Conservation (phyloP, 495 filamentous ascomycete genomes). For the Podospora pseudopauciseta region DNA sequence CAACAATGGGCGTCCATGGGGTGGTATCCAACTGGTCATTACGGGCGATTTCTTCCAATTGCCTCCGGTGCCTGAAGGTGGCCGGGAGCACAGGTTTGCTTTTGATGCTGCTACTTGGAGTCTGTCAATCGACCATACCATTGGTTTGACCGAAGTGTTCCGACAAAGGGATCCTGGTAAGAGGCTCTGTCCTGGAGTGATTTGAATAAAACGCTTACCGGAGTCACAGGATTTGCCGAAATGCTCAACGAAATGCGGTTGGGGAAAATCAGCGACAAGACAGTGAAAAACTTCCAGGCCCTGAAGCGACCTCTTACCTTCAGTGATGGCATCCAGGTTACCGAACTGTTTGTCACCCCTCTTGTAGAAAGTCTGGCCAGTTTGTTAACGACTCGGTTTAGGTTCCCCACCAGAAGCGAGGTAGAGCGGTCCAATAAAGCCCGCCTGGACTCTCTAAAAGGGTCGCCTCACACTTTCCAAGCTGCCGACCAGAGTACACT, state of each 20-base stretch:
- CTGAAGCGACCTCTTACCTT: constrained; percentile 68
- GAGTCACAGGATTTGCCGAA: constrained; percentile 64
- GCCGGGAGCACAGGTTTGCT: constrained; percentile 72
- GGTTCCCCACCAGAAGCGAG: constrained; percentile 85
- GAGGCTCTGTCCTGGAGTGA: constrained; percentile 16
- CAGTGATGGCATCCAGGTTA: constrained; percentile 77
- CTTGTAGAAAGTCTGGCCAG: not conserved
- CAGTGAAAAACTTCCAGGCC: constrained; percentile 65
- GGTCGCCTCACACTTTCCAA: constrained; percentile 62
- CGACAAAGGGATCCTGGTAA: constrained; percentile 85
- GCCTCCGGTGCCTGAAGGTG: constrained; percentile 76
- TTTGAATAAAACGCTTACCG: constrained; percentile 19
- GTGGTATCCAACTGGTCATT: constrained; percentile 92
- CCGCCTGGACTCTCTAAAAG: constrained; percentile 71
- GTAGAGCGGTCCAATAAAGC: constrained; percentile 80
- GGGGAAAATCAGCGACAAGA: constrained; percentile 67
- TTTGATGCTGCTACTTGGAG: constrained; percentile 91
- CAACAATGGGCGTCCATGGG: constrained; percentile 89
- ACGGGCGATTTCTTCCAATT: constrained; percentile 98
- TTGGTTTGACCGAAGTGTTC: constrained; percentile 92
- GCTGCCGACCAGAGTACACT: constrained; percentile 70
- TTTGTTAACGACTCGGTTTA: constrained; percentile 27
- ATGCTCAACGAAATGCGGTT: constrained; percentile 98
- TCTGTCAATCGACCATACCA: constrained; percentile 90
- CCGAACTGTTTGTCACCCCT: constrained; percentile 64